A percentile compares a stretch with the other conserved stretches of the same genome.
These are phyloP conservation scores for Pistacia vera DNA, from an alignment of 345 rosid genomes.

Conservation along the genomic window DNA sequence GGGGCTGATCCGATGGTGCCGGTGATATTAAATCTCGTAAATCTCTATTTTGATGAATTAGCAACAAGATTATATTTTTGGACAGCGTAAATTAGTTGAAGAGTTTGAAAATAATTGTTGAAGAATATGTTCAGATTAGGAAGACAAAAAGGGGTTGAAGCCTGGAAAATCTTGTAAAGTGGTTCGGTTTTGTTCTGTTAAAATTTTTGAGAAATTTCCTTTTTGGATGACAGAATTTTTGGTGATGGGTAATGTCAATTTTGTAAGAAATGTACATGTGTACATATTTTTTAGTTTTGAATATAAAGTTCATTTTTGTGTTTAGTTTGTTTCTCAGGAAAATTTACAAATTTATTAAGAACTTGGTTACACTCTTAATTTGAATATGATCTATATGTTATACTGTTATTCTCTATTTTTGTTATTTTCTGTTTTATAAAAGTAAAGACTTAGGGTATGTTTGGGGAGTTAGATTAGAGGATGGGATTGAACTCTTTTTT, in stretches of 20 bases:
- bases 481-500: no score
- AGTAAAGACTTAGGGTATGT: no score
- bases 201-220: background rate
- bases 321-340: no score
- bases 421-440: no score
- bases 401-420: no score
- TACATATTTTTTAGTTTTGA: background rate
- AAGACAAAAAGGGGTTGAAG: background rate
- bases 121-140: background rate
- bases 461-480: no score
- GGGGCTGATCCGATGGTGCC: no score
- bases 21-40: background rate
- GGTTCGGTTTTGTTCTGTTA: background rate
- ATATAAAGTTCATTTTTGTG: background rate
- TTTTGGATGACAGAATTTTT: conserved; percentile 3
- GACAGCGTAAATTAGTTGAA: background rate
- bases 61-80: conserved; percentile 1
- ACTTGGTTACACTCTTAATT: no score
- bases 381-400: no score
- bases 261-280: conserved; percentile 16
- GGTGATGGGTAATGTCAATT: conserved; percentile 1
- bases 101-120: background rate
- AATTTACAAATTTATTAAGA: no score
- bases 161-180: conserved; percentile 1
- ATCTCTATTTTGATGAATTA: background rate